phyloP scores from a whole-genome alignment of 345 rosid genomes.

The Brassica rapa region DNA sequence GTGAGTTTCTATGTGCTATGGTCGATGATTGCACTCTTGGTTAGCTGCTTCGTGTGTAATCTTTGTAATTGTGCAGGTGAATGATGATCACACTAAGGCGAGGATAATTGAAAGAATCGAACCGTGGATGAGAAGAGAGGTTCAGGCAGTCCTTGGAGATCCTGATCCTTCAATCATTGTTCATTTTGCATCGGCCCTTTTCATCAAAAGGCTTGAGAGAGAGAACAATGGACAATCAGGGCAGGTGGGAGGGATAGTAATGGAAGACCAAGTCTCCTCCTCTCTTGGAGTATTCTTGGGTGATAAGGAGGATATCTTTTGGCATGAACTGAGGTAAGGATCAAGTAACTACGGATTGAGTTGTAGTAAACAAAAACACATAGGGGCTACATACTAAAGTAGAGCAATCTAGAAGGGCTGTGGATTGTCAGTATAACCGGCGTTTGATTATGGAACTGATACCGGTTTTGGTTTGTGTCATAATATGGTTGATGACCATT shows the following conservation, averaged over 20 bases:
- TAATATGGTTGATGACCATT: background rate
- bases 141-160: constrained; percentile 64
- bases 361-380: background rate
- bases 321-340: constrained; percentile 59
- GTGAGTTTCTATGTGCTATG: constrained; percentile 25
- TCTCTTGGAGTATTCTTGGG: constrained; percentile 49
- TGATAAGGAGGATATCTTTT: constrained; percentile 51
- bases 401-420: background rate
- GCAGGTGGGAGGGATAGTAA: constrained; percentile 24
- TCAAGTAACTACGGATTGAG: background rate
- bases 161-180: constrained; percentile 69
- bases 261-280: constrained; percentile 42
- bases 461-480: background rate
- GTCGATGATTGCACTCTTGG: background rate
- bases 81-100: constrained; percentile 43
- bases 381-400: background rate
- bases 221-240: constrained; percentile 28
- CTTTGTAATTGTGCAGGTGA: constrained; percentile 3
- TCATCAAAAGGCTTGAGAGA: constrained; percentile 50
- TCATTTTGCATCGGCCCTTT: constrained; percentile 63
- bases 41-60: background rate
- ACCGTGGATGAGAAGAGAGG: constrained; percentile 82
- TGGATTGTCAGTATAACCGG: background rate
- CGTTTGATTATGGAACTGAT: background rate
- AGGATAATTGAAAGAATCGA: constrained; percentile 48